Conservation (phyloP, 306 rosid species). For the Inga oerstediana region DNA sequence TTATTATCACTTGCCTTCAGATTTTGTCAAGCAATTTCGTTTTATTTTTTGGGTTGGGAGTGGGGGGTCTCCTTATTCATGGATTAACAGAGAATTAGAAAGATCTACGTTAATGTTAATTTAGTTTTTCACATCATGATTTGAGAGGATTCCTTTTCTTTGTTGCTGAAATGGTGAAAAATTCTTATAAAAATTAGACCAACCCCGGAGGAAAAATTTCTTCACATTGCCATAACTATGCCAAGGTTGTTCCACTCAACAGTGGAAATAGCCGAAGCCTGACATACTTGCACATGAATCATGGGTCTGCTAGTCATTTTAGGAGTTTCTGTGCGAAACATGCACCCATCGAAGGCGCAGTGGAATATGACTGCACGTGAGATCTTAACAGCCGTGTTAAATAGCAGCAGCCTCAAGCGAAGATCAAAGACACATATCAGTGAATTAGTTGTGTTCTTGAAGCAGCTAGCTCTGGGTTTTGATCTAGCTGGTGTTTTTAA, state of each 20-base stretch:
- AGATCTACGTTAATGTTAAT: no score
- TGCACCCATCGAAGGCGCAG: slow-evolving; percentile 28
- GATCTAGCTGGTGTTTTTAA: neutral
- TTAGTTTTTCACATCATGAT: no score
- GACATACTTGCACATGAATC: neutral
- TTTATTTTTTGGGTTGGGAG: neutral
- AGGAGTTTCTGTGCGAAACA: neutral
- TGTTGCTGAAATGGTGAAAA: neutral
- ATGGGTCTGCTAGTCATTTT: neutral
- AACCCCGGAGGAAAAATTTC: neutral
- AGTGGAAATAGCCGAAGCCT: neutral
- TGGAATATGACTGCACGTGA: slow-evolving; percentile 47
- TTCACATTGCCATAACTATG: neutral
- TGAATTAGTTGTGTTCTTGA: neutral
- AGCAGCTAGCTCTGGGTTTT: neutral
- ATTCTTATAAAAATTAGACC: neutral
- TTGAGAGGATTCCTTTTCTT: neutral
- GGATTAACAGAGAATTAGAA: no score
- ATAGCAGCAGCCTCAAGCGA: slow-evolving; percentile 37
- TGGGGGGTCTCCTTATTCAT: neutral
- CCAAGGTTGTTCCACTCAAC: neutral
- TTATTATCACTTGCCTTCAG: no score
- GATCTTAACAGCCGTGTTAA: slow-evolving; percentile 57
- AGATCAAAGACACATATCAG: neutral
- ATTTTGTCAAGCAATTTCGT: neutral